Evolutionary conservation across 768 basidiomycete species (phyloP).

Genomic region (Lactarius psammicola): DNA sequence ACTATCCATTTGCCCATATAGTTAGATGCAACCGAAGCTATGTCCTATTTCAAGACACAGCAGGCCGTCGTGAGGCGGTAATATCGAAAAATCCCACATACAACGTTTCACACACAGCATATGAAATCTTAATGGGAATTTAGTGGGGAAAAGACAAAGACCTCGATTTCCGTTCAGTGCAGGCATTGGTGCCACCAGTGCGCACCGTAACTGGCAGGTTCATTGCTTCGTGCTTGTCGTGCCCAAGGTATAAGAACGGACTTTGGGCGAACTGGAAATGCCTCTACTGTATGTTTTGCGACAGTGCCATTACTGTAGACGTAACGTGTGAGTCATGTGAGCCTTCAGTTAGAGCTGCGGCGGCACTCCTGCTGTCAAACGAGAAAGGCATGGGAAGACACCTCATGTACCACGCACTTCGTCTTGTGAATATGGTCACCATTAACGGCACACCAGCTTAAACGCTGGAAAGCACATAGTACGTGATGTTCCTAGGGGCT

Average conservation of each 20-base stretch:
- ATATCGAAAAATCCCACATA: not conserved
- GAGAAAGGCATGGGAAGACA: too few species aligned
- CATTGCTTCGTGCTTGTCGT: not conserved
- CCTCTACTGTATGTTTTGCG: too few species aligned
- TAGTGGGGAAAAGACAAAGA: not conserved
- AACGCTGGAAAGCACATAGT: not conserved
- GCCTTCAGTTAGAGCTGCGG: too few species aligned
- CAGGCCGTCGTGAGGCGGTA: not conserved
- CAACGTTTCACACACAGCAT: not conserved
- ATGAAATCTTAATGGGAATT: not conserved
- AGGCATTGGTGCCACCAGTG: not conserved
- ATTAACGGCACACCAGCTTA: not conserved
- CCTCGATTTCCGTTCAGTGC: not conserved
- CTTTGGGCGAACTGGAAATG: too few species aligned
- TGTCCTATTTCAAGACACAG: not conserved
- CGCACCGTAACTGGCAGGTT: not conserved
- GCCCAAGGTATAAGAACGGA: not conserved
- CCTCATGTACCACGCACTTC: too few species aligned
- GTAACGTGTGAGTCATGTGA: too few species aligned
- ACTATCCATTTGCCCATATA: not conserved
- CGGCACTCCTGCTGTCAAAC: too few species aligned
- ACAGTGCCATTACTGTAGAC: too few species aligned
- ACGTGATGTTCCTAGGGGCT: not conserved
- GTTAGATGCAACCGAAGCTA: not conserved
- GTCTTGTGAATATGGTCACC: not conserved